phyloP scores from a whole-genome alignment of 2,329 filamentous ascomycete species.

The Knoxdaviesia proteae region DNA sequence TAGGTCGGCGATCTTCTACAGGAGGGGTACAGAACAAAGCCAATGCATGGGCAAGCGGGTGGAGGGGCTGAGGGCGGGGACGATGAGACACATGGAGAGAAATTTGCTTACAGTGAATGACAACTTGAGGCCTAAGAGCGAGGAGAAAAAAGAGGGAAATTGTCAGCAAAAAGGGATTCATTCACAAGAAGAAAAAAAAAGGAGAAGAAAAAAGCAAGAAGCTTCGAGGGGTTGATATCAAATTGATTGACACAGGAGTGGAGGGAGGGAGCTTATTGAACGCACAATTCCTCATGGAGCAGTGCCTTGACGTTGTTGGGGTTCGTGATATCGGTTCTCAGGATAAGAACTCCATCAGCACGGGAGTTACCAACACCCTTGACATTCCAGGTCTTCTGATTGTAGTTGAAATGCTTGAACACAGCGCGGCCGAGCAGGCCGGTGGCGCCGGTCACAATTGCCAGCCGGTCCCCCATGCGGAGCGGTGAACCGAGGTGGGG shows the following conservation, averaged over 20 bases:
- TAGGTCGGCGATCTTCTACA: no score
- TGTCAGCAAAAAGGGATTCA: no score
- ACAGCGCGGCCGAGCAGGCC: conserved; percentile 70
- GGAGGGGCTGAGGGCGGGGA: no score
- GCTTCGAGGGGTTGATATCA: no score
- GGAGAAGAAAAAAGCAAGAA: no score
- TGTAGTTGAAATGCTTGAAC: conserved; percentile 42
- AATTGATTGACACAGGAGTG: neutral
- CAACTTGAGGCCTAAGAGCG: conserved; percentile 42
- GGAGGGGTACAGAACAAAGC: no score
- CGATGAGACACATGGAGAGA: no score
- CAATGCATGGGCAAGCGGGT: no score
- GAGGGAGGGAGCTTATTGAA: conserved; percentile 19
- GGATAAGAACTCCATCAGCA: conserved; percentile 46
- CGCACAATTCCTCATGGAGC: conserved; percentile 18
- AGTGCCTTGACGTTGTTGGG: conserved; percentile 23
- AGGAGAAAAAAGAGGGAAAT: no score
- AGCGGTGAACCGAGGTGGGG: no score
- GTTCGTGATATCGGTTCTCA: conserved; percentile 34
- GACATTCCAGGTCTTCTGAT: conserved; percentile 38
- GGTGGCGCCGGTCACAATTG: conserved; percentile 60
- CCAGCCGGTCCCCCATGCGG: no score
- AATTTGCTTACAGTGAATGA: conserved; percentile 51
- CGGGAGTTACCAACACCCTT: conserved; percentile 57
- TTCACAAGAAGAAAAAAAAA: no score